phyloP scores from a whole-genome alignment of 495 filamentous ascomycete species.

The Xylaria palmicola region DNA sequence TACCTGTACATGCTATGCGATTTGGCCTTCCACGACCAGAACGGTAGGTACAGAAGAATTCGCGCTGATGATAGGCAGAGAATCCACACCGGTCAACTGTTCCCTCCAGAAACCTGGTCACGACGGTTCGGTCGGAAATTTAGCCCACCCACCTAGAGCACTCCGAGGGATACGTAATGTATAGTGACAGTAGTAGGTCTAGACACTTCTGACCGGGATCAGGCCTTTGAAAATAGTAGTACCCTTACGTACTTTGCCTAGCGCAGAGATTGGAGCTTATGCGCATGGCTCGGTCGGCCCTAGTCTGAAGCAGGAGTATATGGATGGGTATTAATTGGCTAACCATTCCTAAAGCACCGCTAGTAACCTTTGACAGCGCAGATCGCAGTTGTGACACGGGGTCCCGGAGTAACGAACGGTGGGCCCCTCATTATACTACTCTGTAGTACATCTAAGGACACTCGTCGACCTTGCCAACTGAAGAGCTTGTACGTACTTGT shows the following conservation, averaged over 20 bases:
- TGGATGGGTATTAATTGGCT: not conserved
- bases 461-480: not conserved
- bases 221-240: not conserved
- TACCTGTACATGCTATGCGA: too few relatives aligned
- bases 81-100: conserved; percentile 14
- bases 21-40: too few relatives aligned
- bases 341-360: conserved; percentile 7
- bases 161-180: not conserved
- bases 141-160: not conserved
- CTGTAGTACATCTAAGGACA: too few relatives aligned
- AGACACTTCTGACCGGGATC: conserved; percentile 1
- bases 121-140: conserved; percentile 6
- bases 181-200: too few relatives aligned
- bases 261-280: too few relatives aligned
- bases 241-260: not conserved
- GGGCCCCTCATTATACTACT: too few relatives aligned
- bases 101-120: not conserved
- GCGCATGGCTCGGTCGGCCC: too few relatives aligned
- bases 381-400: not conserved
- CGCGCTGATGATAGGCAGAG: conserved; percentile 1
- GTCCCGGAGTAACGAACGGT: conserved; percentile 1
- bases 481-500: not conserved
- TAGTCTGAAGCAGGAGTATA: not conserved
- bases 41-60: not conserved
- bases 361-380: conserved; percentile 4